Percentiles rank a stretch among this genome's conserved stretches.
Conservation (phyloP, 345 rosid genomes). For the Toxicodendron radicans region DNA sequence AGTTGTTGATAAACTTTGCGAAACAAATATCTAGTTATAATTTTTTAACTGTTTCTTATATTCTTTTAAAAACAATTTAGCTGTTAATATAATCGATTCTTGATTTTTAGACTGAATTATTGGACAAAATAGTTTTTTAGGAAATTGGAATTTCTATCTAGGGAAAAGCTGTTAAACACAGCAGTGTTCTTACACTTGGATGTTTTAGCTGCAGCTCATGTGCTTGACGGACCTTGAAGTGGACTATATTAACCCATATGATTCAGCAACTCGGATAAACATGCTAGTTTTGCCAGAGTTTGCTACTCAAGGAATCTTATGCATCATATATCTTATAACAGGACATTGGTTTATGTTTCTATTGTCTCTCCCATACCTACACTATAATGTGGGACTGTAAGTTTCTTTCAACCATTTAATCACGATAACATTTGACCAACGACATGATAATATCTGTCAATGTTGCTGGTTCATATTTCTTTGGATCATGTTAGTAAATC, state of each 20-base stretch:
- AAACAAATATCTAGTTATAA: neutral
- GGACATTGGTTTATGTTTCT: slow-evolving; percentile 47
- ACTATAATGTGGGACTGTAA: slow-evolving; percentile 37
- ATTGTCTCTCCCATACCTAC: slow-evolving; percentile 41
- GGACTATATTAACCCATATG: slow-evolving; percentile 49
- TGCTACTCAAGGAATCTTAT: slow-evolving; percentile 33
- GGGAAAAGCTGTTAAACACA: neutral
- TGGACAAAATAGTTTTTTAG: neutral
- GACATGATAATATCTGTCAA: neutral
- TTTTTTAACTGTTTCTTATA: neutral
- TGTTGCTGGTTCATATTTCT: neutral
- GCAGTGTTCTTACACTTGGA: slow-evolving; percentile 5
- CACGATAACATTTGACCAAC: neutral
- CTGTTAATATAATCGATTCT: neutral
- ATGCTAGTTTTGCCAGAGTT: slow-evolving; percentile 39
- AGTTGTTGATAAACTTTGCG: neutral
- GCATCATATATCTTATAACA: slow-evolving; percentile 33
- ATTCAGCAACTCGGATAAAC: slow-evolving; percentile 34
- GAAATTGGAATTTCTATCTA: neutral
- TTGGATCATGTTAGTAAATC: neutral
- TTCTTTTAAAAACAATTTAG: neutral
- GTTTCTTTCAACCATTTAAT: slow-evolving; percentile 15
- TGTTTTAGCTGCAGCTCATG: slow-evolving; percentile 36
- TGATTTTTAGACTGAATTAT: neutral
- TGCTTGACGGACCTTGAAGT: slow-evolving; percentile 43